Evolutionary conservation across 805 yeast genomes (phyloP), one percentile per base, ranked within the genome.

Genomic region (Blastobotrys peoriensis): DNA sequence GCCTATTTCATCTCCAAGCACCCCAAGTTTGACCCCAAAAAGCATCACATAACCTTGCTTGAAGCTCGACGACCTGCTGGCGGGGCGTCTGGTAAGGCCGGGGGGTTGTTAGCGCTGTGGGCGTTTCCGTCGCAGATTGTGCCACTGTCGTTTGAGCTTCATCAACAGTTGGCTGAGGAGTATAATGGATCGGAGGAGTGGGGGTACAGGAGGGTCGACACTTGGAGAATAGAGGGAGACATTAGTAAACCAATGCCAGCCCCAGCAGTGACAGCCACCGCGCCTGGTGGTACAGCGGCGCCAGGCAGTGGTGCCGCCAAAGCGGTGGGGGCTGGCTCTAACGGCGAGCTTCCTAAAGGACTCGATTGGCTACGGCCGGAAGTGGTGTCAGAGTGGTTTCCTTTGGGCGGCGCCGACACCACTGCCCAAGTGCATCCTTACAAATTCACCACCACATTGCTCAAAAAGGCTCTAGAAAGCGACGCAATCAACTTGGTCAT

Each of bases 401-500:
- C 37, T 18, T 65, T 91, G 41, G 97, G 98, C 23, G 91, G 85
- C 18, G 74, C 77, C 23, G 89, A 83, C 49, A 80, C 94, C 10
- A 91, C 97, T 1, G 98, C 97, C 0, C 98, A 93, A 65, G 96
- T 93, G 4, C 97, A 91, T 61, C 98, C 98, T 2, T 87, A 83
- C 66, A 83, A 83, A 59, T 89, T 93, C 65, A 91, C 98, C n/a
- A 83, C 83, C 44, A 85, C 76, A 59, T 70, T 91, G 8, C 66
- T 91, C 49, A 77, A 79, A 51, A 83, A 86, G 58, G 94, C 95
- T 40, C 76, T 84, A 54, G 87, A 83, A 52, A 68, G 83, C 1
- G 95, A 93, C 5, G 78, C 84, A 16, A 85, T 89, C n/a, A 93
- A 85, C 54, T 67, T 93, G 35, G 73, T 91, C 9, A 71, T 86